Evolutionary conservation across 805 yeast species (phyloP), one percentile per base, ranked within the genome.

Genomic region (Kodamaea hsintzibuensis): DNA sequence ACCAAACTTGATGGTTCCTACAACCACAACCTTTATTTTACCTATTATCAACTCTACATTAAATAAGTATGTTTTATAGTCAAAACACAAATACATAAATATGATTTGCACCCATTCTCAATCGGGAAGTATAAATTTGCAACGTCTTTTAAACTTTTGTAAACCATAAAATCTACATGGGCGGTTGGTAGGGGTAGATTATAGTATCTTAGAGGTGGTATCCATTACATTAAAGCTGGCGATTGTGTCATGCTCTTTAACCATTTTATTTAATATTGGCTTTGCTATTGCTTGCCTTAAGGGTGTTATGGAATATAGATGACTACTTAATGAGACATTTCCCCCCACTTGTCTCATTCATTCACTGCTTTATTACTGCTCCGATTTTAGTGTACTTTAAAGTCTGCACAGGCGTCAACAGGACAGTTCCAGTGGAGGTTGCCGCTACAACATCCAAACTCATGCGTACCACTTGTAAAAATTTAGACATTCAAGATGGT

Each of bases 121-220:
- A 40, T 40, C 13, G 44, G 44, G 19, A 40, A 40, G 25, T 40
- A 40, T 40, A 40, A 40, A 40, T 40, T n/a, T 17, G 25, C 44
- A 38, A 17, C 42, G 17, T 37, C 42, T 14, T 13, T 38, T 16
- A 6, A 30, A 30, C 35, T 30, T 30, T 30, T 10, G 25, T 22
- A 22, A 9, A 30, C 35, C 13, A 30, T 5, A 30, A 8, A 4
- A 38, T 40, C 44, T 40, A 40, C 44, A 40, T 40, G 44, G 44
- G 44, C 25, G 44, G 44, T 40, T 40, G 44, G 44, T 40, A 17
- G 44, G 44, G 44, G 44, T 40, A 40, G 44, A 40, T 40, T 8
- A 16, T 5, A 40, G 44, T 17, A 40, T 40, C 44, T 40, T 17
- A 3, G 44, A 2, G 44, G 44, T 7, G 44, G 44, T 3, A 16